Conservation (phyloP, 2,329 filamentous ascomycete species). For the Emmonsiellopsis sp. region DNA sequence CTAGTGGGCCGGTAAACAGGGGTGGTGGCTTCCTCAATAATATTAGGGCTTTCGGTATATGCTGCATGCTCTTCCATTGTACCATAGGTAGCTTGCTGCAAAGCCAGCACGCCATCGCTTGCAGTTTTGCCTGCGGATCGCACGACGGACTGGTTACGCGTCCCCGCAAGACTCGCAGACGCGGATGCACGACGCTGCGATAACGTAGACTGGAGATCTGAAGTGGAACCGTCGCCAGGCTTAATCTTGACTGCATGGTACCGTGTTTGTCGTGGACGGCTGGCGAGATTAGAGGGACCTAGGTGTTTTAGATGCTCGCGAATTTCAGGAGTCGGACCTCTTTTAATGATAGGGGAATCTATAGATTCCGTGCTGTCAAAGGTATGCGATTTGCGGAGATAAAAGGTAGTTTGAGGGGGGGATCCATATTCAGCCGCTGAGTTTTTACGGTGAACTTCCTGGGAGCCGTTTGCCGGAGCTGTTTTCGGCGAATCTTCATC, state of each 20-base stretch:
- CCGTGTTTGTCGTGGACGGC: conserved; percentile 49
- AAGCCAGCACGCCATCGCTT: conserved; percentile 56
- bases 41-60: conserved; percentile 11
- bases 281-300: conserved; percentile 55
- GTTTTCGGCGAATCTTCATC: conserved; percentile 30
- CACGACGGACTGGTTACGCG: conserved; percentile 46
- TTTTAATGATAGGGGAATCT: conserved; percentile 32
- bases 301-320: conserved; percentile 53
- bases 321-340: conserved; percentile 45
- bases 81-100: conserved; percentile 48
- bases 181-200: conserved; percentile 18
- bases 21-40: conserved; percentile 8
- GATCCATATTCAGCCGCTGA: conserved; percentile 21
- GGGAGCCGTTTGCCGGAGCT: conserved; percentile 14
- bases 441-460: conserved; percentile 20
- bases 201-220: conserved; percentile 16
- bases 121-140: conserved; percentile 47
- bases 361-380: conserved; percentile 20
- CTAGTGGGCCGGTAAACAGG: neutral
- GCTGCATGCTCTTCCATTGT: conserved; percentile 25
- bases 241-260: conserved; percentile 59
- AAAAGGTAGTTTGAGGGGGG: conserved; percentile 29
- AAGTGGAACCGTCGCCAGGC: conserved; percentile 36
- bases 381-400: conserved; percentile 26
- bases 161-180: conserved; percentile 36